A percentile compares a stretch with the other conserved stretches of the same genome.
These are phyloP conservation scores for Mycena rebaudengoi DNA, from an alignment of 768 basidiomycete species.

Conservation along the genomic window DNA sequence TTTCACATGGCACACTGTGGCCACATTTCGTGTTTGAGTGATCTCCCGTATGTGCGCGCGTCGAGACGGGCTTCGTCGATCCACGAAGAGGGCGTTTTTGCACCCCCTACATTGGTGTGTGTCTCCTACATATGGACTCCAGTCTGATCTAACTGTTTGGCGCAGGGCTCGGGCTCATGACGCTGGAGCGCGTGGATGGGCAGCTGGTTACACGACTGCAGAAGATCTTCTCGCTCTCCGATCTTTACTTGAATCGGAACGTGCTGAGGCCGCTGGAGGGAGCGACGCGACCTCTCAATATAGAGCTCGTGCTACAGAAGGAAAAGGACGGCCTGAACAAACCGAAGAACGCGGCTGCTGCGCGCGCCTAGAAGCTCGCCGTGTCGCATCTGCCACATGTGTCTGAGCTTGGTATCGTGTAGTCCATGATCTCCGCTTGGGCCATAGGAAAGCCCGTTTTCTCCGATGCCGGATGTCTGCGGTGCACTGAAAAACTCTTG, in stretches of 20 bases:
- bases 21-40: background rate
- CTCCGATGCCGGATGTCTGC: too few relatives aligned
- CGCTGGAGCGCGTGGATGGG: slow-evolving; percentile 9
- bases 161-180: slow-evolving; percentile 8
- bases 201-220: background rate
- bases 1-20: slow-evolving; percentile 17
- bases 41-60: background rate
- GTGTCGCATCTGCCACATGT: background rate
- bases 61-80: slow-evolving; percentile 8
- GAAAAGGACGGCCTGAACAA: background rate
- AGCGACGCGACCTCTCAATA: background rate
- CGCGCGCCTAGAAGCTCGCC: background rate
- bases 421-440: too few relatives aligned
- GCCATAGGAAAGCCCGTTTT: too few relatives aligned
- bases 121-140: background rate
- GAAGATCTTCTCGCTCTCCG: slow-evolving; percentile 4
- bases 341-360: background rate
- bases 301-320: slow-evolving; percentile 6
- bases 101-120: slow-evolving; percentile 3
- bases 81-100: background rate
- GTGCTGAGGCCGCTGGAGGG: slow-evolving; percentile 10
- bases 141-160: background rate
- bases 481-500: too few relatives aligned
- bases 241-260: background rate
- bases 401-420: too few relatives aligned